Evolutionary conservation across 345 rosid genomes (phyloP), one percentile per base, ranked within the genome.

Genomic region (Euphorbia lathyris): DNA sequence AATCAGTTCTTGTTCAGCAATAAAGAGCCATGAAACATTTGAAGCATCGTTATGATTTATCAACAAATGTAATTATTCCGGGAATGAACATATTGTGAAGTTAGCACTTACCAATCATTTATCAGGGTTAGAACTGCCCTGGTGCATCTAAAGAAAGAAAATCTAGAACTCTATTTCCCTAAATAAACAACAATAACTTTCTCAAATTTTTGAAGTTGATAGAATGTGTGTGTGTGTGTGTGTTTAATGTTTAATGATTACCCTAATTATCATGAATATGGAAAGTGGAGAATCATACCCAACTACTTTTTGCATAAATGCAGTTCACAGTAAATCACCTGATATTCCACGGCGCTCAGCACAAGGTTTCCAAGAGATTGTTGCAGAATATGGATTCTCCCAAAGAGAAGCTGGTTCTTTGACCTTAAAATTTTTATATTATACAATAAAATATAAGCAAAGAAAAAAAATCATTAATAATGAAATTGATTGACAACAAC

Each of bases 311-410:
- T 6, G 16, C 19, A 45, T 0, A 45, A 45, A 45, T 3, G 51
- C 34, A 40, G 14, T 25, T 22, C 25, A 29, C 20, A 25, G 5
- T 12, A 19, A 65, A 51, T 27, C 78, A 90, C 98, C 93, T 71
- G 97, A 92, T 73, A 90, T 69, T 64, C 92, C 98, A 78, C 75
- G 93, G n/a, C 93, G 95, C 81, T 92, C 99, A 27, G 98, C 98
- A 69, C 99, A 96, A 74, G 99, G 97, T 82, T 90, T 96, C 99
- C 99, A 96, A 55, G 98, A 96, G 61, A 96, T 92, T 61, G 99
- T 96, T 27, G 99, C 88, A 56, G 99, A 90, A 72, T 73, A 72
- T 48, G 99, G 99, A 83, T 96, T 96, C 77, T 88, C 88, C 99
- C 99, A 96, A 0, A 94, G 97, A 19, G 99, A 96, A 77, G 99